Evolutionary conservation across 805 yeast species (phyloP).

Genomic region (Kuraishia piskuri): DNA sequence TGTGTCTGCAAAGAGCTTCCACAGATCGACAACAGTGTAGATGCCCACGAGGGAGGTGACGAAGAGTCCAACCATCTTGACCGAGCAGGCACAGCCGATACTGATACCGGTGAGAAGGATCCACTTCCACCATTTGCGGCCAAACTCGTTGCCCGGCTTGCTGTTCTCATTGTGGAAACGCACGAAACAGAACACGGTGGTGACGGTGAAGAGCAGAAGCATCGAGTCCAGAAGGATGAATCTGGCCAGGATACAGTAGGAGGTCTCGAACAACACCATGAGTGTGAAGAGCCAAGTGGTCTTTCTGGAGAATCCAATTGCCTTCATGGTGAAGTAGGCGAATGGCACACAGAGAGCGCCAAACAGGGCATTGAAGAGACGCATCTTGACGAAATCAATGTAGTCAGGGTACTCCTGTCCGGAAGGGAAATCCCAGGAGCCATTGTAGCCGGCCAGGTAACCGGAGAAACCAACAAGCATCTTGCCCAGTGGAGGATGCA

Average conservation of each 20-base stretch:
- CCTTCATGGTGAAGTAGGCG: slow-evolving; percentile 74
- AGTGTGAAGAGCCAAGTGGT: slow-evolving; percentile 73
- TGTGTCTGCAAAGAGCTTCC: slow-evolving; percentile 74
- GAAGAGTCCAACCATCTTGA: slow-evolving; percentile 95
- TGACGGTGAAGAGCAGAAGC: slow-evolving; percentile 78
- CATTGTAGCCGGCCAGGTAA: slow-evolving; percentile 77
- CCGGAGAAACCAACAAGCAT: slow-evolving; percentile 75
- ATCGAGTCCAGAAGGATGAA: slow-evolving; percentile 89
- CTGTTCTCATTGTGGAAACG: slow-evolving; percentile 58
- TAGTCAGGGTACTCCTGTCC: slow-evolving; percentile 70
- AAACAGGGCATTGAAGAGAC: slow-evolving; percentile 79
- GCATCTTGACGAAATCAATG: slow-evolving; percentile 76
- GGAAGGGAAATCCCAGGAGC: slow-evolving; percentile 83
- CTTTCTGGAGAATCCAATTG: slow-evolving; percentile 60
- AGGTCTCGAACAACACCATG: slow-evolving; percentile 75
- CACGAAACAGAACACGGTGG: slow-evolving; percentile 68
- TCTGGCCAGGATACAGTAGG: slow-evolving; percentile 79
- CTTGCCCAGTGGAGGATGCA: slow-evolving; percentile 83
- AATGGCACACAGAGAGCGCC: slow-evolving; percentile 81
- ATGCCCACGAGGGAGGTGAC: slow-evolving; percentile 84
- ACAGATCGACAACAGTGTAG: slow-evolving; percentile 80
- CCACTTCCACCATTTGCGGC: slow-evolving; percentile 93
- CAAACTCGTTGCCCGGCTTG: slow-evolving; percentile 38
- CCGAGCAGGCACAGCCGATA: slow-evolving; percentile 87
- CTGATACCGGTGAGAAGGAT: slow-evolving; percentile 71